Conservation (phyloP, 345 rosid genomes). For the Dovyalis caffra region DNA sequence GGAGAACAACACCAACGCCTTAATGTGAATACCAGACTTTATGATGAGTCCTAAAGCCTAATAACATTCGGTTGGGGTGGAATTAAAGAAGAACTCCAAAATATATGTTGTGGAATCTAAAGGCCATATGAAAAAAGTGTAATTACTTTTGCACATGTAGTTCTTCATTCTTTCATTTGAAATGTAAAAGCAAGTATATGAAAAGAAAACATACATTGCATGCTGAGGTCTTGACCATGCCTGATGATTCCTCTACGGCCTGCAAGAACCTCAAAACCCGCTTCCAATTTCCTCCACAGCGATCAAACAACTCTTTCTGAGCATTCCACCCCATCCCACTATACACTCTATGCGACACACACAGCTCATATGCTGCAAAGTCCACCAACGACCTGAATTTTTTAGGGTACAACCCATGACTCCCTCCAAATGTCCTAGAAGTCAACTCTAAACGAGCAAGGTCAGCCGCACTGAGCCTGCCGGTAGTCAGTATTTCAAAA, state of each 20-base stretch:
- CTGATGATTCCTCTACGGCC: conserved; percentile 71
- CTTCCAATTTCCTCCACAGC: conserved; percentile 86
- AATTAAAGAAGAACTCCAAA: neutral
- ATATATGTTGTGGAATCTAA: neutral
- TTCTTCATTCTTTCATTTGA: conserved; percentile 7
- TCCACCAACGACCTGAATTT: conserved; percentile 80
- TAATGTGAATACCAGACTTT: too few species aligned
- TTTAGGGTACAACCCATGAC: conserved; percentile 56
- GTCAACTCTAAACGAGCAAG: conserved; percentile 73
- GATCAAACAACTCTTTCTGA: conserved; percentile 65
- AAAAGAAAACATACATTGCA: conserved; percentile 77
- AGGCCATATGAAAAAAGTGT: neutral
- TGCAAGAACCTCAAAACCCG: conserved; percentile 86
- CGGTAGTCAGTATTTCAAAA: conserved; percentile 70
- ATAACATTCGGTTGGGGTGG: neutral
- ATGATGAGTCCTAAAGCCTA: neutral
- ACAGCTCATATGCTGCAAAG: conserved; percentile 78
- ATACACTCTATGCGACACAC: conserved; percentile 49
- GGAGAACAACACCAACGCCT: neutral
- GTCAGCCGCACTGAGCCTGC: conserved; percentile 66
- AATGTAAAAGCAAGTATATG: conserved; percentile 8
- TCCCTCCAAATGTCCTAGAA: conserved; percentile 69
- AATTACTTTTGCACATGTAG: neutral
- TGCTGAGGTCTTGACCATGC: conserved; percentile 71
- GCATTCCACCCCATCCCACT: conserved; percentile 46